Evolutionary conservation across 306 rosid species (phyloP).

Genomic region (Pyrus pyrifolia): DNA sequence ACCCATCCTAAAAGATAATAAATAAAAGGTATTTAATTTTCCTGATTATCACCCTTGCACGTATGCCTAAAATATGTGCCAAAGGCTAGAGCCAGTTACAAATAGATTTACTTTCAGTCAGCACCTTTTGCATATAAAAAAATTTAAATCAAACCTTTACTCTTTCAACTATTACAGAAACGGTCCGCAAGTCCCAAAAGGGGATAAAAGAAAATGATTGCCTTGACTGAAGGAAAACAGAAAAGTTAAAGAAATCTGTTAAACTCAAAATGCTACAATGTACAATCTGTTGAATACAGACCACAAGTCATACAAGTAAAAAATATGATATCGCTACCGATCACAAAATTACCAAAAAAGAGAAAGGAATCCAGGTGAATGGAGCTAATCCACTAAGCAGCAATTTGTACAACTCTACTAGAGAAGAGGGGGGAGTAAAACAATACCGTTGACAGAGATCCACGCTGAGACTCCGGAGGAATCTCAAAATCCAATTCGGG

Average conservation of each 20-base stretch:
- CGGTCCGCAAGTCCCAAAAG: not conserved
- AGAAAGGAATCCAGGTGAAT: not conserved
- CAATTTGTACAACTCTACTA: not conserved
- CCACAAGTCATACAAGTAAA: not conserved
- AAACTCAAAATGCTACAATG: not conserved
- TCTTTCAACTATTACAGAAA: not conserved
- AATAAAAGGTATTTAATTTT: not conserved
- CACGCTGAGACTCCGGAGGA: constrained; percentile 94
- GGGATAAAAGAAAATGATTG: not conserved
- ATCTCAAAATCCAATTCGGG: constrained; percentile 92
- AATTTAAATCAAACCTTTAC: not conserved
- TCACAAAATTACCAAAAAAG: not conserved
- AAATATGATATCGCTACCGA: not conserved
- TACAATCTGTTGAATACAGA: not conserved
- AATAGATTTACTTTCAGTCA: not conserved
- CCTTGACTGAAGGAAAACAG: not conserved
- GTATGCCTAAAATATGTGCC: not conserved
- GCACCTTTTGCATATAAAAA: not conserved
- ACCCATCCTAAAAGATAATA: not conserved
- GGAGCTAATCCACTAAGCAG: not conserved
- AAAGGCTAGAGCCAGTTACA: not conserved
- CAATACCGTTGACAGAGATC: constrained; percentile 77
- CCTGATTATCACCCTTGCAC: not conserved
- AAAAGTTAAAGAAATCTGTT: not conserved
- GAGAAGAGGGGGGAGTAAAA: not conserved